Evolutionary conservation across 2,329 filamentous ascomycete species (phyloP), one percentile per base, ranked within the genome.

Genomic region (Cladosporium sp.): DNA sequence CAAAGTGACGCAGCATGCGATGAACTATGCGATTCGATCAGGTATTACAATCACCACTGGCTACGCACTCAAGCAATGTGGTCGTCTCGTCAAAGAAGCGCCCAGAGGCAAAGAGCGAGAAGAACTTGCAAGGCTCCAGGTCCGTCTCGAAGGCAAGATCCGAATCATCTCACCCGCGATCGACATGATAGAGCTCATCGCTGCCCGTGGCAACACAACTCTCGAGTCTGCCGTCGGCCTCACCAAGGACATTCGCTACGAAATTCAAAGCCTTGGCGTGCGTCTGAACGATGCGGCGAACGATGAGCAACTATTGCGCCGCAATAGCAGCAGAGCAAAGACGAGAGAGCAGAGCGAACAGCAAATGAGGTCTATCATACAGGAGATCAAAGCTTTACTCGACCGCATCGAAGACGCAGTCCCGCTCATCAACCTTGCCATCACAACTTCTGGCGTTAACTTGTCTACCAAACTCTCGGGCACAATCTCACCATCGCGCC

Each of bases 121-220:
- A 66, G 91, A 97, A 76, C 83, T 98, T 5, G 83, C 87, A 65
- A 78, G 80, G 2, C 81, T 97, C 14, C 92, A 96, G 74, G 83
- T 87, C 62, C 85, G 89, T 1, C 83, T 98, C 4, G 87, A 96
- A 72, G 88, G 86, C 77, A 98, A 97, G 77, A 97, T 98, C 72
- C 90, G 92, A 88, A 92, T 97, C 69, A 89, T 97, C 55, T 93
- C 92, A 12, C 93, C 93, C 0, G 91, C 92, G 11, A 94, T 96
- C 73, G 92, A 97, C 75, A 88, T 97, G 82, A 92, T 97, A 72
- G 92, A 97, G 77, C 85, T 97, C 72, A 95, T 95, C 33, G 88
- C 89, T 67, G 89, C 89, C 37, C 85, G 89, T 67, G 89, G 89
- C n/a, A 91, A 92, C 69, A 91, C 89, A 0, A 89, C 88, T 35